phyloP scores from a whole-genome alignment of 805 yeast species.

The Vanderwaltozyma verrucispora region DNA sequence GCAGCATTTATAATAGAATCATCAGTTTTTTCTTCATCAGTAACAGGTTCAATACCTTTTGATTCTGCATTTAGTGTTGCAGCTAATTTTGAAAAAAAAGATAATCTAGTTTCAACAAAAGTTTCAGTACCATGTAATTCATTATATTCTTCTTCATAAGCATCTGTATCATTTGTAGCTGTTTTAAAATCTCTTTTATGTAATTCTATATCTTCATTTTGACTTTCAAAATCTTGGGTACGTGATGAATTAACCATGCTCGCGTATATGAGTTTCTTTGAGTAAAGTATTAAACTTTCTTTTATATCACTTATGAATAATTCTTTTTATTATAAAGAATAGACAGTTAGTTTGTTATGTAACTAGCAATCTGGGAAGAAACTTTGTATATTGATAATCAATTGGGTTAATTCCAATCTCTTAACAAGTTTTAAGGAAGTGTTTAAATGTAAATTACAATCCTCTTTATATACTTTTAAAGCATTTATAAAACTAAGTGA shows the following conservation, averaged over 20 bases:
- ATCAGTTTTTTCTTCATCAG: conserved; percentile 67
- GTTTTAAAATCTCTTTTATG: conserved; percentile 2
- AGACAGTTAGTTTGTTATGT: no score
- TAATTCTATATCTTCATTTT: conserved; percentile 1
- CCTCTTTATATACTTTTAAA: no score
- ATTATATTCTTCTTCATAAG: conserved; percentile 3
- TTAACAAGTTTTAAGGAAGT: no score
- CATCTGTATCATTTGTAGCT: conserved; percentile 1
- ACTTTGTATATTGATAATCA: no score
- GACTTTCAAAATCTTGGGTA: conserved; percentile 1
- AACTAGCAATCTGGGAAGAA: no score
- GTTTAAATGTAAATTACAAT: no score
- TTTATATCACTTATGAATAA: no score
- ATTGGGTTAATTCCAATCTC: no score
- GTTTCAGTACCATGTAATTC: conserved; percentile 2
- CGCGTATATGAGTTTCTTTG: no score
- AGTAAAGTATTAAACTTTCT: no score
- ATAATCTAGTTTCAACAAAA: conserved; percentile 8
- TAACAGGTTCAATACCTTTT: conserved; percentile 71
- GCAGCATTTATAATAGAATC: conserved; percentile 59
- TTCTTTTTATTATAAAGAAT: no score
- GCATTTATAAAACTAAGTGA: no score
- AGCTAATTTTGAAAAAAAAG: conserved; percentile 19
- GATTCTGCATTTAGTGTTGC: conserved; percentile 37
- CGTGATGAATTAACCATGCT: not conserved